These are phyloP conservation scores for Apiospora sp. DNA, from an alignment of 2,329 filamentous ascomycete species.

Conservation along the genomic window DNA sequence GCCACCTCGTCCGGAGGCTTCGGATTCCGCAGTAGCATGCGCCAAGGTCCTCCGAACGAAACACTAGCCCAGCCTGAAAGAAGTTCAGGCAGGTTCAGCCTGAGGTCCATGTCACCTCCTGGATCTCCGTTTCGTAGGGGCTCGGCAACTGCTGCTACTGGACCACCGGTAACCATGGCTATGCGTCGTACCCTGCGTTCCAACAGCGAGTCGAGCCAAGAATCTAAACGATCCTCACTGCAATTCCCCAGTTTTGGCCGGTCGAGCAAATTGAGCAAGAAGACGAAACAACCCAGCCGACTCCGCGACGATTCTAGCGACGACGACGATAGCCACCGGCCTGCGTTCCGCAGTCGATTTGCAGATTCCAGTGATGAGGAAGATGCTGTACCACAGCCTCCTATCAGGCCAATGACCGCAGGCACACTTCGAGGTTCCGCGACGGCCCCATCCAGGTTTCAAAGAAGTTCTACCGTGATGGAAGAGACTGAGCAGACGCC, in stretches of 20 bases:
- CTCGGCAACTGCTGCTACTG: constrained; percentile 49
- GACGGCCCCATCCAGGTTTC: constrained; percentile 51
- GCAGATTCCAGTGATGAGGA: constrained; percentile 77
- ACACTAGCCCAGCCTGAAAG: constrained; percentile 47
- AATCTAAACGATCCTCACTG: constrained; percentile 45
- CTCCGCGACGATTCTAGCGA: constrained; percentile 69
- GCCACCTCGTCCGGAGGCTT: constrained; percentile 56
- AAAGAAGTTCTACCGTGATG: constrained; percentile 66
- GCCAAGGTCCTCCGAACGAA: constrained; percentile 53
- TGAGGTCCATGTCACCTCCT: constrained; percentile 75
- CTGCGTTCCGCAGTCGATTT: constrained; percentile 65
- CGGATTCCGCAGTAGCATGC: constrained; percentile 78
- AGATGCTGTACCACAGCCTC: constrained; percentile 46
- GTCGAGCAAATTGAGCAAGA: constrained; percentile 43
- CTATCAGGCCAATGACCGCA: constrained; percentile 40
- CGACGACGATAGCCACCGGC: constrained; percentile 60
- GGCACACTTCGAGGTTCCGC: constrained; percentile 42
- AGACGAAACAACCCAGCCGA: constrained; percentile 50
- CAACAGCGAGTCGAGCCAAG: constrained; percentile 46
- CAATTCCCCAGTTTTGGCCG: constrained; percentile 55
- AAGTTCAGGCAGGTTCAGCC: constrained; percentile 69
- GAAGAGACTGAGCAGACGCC: constrained; percentile 61
- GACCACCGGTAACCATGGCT: constrained; percentile 49
- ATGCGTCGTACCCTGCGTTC: constrained; percentile 57
- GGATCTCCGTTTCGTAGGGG: constrained; percentile 60